phyloP scores from a whole-genome alignment of 768 basidiomycete genomes.

The Rickenella mellea region DNA sequence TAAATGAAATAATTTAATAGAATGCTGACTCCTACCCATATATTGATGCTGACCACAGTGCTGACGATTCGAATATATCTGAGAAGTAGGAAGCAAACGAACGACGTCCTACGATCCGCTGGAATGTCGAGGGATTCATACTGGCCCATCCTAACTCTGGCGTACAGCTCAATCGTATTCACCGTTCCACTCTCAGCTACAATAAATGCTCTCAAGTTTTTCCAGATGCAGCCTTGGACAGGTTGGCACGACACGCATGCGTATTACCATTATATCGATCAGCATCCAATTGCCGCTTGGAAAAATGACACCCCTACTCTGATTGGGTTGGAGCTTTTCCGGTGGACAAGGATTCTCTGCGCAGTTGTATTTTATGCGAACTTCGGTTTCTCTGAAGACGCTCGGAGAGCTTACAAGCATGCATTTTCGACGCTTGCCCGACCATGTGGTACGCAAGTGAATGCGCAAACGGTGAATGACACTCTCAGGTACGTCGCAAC shows the following conservation, averaged over 20 bases:
- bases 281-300: constrained; percentile 31
- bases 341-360: constrained; percentile 30
- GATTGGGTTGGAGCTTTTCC: constrained; percentile 21
- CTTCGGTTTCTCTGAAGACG: constrained; percentile 47
- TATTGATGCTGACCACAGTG: constrained; percentile 2
- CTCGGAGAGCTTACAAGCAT: constrained; percentile 31
- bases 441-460: too few relatives aligned
- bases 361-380: constrained; percentile 38
- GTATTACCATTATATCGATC: constrained; percentile 31
- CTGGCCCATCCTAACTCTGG: constrained; percentile 39
- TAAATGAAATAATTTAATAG: neutral
- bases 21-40: too few relatives aligned
- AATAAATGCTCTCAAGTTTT: constrained; percentile 22
- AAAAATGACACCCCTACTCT: constrained; percentile 9
- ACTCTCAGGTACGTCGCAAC: too few relatives aligned
- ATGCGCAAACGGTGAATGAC: too few relatives aligned
- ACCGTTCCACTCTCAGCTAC: constrained; percentile 29
- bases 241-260: constrained; percentile 45
- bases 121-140: constrained; percentile 39
- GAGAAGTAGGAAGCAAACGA: constrained; percentile 17
- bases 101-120: constrained; percentile 22
- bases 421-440: too few relatives aligned
- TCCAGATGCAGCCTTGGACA: constrained; percentile 8
- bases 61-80: constrained; percentile 19
- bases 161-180: constrained; percentile 27